Conservation (phyloP, 495 filamentous ascomycete species). For the Pyrenula massariospora region DNA sequence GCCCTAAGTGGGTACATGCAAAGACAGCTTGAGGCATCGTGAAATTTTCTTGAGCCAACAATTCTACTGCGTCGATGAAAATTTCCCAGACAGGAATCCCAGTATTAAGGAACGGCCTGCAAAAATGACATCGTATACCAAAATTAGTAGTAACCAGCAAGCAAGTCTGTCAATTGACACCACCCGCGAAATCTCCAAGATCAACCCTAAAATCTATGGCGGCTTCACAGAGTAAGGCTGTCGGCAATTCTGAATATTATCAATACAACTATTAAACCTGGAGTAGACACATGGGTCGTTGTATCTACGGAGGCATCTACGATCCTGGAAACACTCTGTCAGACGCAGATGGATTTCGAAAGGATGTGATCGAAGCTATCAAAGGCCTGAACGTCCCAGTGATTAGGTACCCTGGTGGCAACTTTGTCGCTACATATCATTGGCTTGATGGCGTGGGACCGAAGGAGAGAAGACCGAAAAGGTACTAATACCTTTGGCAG, state of each 20-base stretch:
- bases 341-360: slow-evolving; percentile 63
- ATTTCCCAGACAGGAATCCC: no score
- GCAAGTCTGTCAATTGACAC: slow-evolving; percentile 52
- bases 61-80: no score
- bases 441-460: slow-evolving; percentile 73
- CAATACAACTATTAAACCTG: slow-evolving; percentile 3
- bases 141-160: slow-evolving; percentile 40
- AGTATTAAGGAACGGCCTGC: no score
- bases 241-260: not conserved
- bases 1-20: not conserved
- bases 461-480: slow-evolving; percentile 46
- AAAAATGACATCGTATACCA: slow-evolving; percentile 60
- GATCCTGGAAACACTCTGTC: slow-evolving; percentile 59
- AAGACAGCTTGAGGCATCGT: no score
- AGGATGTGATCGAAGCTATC: slow-evolving; percentile 58
- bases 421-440: slow-evolving; percentile 73
- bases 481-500: slow-evolving; percentile 14
- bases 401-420: slow-evolving; percentile 69
- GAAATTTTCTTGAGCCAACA: no score
- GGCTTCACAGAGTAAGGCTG: slow-evolving; percentile 59
- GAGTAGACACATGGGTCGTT: slow-evolving; percentile 65
- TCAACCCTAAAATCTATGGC: slow-evolving; percentile 63
- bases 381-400: slow-evolving; percentile 62
- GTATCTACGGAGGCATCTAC: slow-evolving; percentile 78
- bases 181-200: slow-evolving; percentile 48